Evolutionary conservation across 2,329 filamentous ascomycete species (phyloP), one percentile per base, ranked within the genome.

Genomic region (Thelonectria olida): DNA sequence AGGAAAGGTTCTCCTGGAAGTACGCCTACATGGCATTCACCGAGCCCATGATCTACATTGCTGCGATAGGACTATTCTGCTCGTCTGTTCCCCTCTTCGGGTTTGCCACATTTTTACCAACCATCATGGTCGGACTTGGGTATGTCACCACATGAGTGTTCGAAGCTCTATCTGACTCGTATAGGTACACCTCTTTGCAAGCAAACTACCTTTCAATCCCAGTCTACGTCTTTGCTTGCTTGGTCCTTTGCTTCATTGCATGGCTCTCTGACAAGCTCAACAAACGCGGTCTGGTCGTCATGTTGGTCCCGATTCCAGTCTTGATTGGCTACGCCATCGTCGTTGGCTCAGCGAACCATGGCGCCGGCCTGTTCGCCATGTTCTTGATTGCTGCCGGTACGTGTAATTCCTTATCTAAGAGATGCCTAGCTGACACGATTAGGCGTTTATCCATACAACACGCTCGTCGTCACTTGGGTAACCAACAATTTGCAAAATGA

Each of bases 1-100:
- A 55, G 34, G 81, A 82, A 5, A 72, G 82, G 15, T 85, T 86
- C 59, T 78, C 75, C 58, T 84, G 81, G 82, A 72, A 75, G 6
- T 83, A 87, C 66, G 76, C 87, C 50, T 72, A 72, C 41, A 80
- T 80, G 20, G 82, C 79, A 0, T 61, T 84, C 7, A 73, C 70
- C 12, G 85, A 87, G 58, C 80, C 80, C 1, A 87, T 87, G 65
- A 68, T 85, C 3, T 83, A 81, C 56, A 23, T 56, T 34, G 42
- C 44, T 2, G 20, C 42, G 1, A 20, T 69, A 34, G 66, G 68
- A 20, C 67, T 72, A 48, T 75, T 75, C 38, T 73, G 73, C 52
- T 68, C 68, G 5, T 67, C 70, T 1, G 71, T 78, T 31, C 70
- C 75, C 7, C 65, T 79, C 2, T 75, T 75, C 10, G 71, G 76